Evolutionary conservation across 306 rosid genomes (phyloP).

Genomic region (Acacia crassicarpa): DNA sequence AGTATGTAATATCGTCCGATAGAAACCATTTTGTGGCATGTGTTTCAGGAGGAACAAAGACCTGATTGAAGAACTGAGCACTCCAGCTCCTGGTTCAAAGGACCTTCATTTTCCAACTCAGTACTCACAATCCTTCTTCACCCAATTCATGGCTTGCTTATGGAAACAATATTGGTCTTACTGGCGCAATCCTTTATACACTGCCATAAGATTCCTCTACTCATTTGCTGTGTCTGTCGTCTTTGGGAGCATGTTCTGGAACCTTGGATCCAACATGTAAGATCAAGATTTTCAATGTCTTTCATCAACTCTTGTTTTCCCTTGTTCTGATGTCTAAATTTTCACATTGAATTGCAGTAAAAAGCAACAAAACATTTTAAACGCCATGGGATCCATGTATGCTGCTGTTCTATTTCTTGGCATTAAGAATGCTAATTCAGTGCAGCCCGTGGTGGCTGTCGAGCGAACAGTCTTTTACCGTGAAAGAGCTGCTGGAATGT

Average conservation of each 20-base stretch:
- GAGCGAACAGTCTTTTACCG: constrained; percentile 60
- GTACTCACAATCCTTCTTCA: constrained; percentile 46
- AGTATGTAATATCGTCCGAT: constrained; percentile 2
- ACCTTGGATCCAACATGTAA: constrained; percentile 66
- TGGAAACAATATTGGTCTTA: constrained; percentile 71
- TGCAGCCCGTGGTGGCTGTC: constrained; percentile 52
- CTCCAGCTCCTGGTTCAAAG: constrained; percentile 47
- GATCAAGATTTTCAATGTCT: constrained; percentile 23
- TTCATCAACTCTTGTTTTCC: constrained; percentile 11
- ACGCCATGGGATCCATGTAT: constrained; percentile 69
- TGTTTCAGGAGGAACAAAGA: constrained; percentile 56
- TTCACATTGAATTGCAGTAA: constrained; percentile 29
- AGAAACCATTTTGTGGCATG: constrained; percentile 9
- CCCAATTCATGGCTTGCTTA: constrained; percentile 61
- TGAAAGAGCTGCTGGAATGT: constrained; percentile 69
- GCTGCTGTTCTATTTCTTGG: constrained; percentile 56
- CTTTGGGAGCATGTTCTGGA: constrained; percentile 68
- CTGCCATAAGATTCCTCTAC: constrained; percentile 45
- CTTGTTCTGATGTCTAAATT: constrained; percentile 8
- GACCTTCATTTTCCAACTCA: constrained; percentile 49
- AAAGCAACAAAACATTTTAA: constrained; percentile 46
- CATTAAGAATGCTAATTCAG: constrained; percentile 40
- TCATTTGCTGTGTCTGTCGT: constrained; percentile 36
- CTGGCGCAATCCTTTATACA: constrained; percentile 60
- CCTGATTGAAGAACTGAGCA: constrained; percentile 48